Evolutionary conservation across 1,139 yeast species (phyloP).

Genomic region (Pneumocystis wakefieldiae): DNA sequence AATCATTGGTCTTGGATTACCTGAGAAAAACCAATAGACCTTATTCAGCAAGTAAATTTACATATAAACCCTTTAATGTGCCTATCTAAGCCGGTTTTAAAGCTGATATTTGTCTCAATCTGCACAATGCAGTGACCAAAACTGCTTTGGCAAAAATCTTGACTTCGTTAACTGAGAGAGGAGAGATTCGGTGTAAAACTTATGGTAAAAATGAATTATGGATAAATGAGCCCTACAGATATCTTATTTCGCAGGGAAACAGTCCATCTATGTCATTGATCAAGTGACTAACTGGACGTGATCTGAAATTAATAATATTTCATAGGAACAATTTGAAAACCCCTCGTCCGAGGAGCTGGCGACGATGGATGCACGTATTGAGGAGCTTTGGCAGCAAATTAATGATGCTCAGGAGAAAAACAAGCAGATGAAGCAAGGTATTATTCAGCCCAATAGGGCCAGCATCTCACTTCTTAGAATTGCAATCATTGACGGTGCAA

Average conservation of each 20-base stretch:
- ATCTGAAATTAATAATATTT: conserved; percentile 3
- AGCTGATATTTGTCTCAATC: conserved; percentile 26
- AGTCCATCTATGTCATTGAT: background rate
- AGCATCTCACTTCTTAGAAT: background rate
- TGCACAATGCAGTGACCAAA: conserved; percentile 25
- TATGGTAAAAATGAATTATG: conserved; percentile 17
- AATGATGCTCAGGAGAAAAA: conserved; percentile 9
- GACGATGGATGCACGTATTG: conserved; percentile 13
- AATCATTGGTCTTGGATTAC: conserved; percentile 19
- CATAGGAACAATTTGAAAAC: conserved; percentile 15
- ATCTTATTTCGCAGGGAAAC: background rate
- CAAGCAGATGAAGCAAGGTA: conserved; percentile 12
- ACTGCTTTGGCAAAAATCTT: conserved; percentile 21
- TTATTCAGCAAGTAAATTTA: conserved; percentile 21
- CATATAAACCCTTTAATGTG: no score
- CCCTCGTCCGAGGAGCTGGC: conserved; percentile 7
- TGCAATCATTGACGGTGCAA: conserved; percentile 3
- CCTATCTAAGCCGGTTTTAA: background rate
- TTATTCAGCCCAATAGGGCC: background rate
- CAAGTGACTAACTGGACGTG: conserved; percentile 20
- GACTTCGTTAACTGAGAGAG: conserved; percentile 20
- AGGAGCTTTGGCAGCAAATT: conserved; percentile 13
- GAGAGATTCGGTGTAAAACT: conserved; percentile 22
- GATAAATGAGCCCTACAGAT: background rate
- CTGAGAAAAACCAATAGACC: conserved; percentile 29